These are phyloP conservation scores for Stagonosporopsis cucurbitacearum DNA, from an alignment of 2,329 filamentous ascomycete species.

Conservation along the genomic window DNA sequence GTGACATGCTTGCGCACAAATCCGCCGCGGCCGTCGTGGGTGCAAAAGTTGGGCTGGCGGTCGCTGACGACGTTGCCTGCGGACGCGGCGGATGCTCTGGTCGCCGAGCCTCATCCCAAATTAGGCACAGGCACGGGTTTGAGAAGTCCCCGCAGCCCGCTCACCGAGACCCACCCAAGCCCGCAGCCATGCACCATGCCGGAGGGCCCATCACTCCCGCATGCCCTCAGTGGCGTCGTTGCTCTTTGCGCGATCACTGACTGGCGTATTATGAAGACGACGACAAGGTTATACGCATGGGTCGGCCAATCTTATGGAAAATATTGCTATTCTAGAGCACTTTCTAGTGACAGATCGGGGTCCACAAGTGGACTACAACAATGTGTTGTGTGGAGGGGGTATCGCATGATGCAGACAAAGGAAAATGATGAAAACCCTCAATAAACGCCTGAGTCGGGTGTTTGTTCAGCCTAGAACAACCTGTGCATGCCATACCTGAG, in stretches of 20 bases:
- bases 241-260: background rate
- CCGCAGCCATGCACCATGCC: background rate
- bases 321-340: conserved; percentile 13
- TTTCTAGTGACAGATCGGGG: conserved; percentile 13
- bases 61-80: conserved; percentile 20
- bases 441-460: conserved; percentile 25
- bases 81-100: conserved; percentile 3
- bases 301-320: background rate
- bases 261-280: background rate
- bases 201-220: background rate
- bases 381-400: conserved; percentile 27
- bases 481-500: conserved; percentile 28
- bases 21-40: conserved; percentile 35
- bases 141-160: conserved; percentile 18
- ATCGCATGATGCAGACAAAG: conserved; percentile 29
- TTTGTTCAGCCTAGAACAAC: conserved; percentile 17
- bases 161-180: conserved; percentile 20
- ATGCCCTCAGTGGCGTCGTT: background rate
- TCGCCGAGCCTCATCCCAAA: conserved; percentile 30
- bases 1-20: conserved; percentile 53
- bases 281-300: background rate
- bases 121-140: conserved; percentile 33
- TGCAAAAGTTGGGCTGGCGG: conserved; percentile 21
- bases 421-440: conserved; percentile 12
- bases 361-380: conserved; percentile 22